Conservation (phyloP, 148 eudicot genomes). For the Rhododendron simsii region DNA sequence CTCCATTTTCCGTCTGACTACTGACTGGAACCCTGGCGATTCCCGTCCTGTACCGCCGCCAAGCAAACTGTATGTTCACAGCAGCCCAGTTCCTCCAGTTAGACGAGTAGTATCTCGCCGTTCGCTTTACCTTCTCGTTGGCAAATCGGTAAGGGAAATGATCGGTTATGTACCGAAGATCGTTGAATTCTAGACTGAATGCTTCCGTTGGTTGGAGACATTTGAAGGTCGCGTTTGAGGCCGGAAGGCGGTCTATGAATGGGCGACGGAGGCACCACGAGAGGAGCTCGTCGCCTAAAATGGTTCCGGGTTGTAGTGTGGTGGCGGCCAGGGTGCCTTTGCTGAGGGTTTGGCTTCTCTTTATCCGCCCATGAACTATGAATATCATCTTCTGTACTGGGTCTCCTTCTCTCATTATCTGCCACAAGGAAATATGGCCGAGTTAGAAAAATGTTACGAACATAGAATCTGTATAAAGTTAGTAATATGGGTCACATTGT, state of each 20-base stretch:
- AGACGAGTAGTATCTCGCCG: conserved; percentile 33
- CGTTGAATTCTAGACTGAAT: conserved; percentile 25
- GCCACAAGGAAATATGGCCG: neutral
- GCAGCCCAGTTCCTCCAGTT: conserved; percentile 51
- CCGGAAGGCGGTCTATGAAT: conserved; percentile 26
- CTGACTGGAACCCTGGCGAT: neutral
- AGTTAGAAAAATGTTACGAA: neutral
- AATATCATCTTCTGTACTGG: conserved; percentile 39
- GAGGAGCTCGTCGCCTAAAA: conserved; percentile 34
- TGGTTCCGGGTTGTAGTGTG: conserved; percentile 28
- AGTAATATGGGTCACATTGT: neutral
- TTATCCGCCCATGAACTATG: conserved; percentile 26
- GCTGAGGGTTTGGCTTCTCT: conserved; percentile 30
- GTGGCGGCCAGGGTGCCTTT: conserved; percentile 22
- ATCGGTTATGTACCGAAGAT: conserved; percentile 29
- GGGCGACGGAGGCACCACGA: conserved; percentile 42
- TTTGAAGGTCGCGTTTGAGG: conserved; percentile 32
- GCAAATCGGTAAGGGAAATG: conserved; percentile 35
- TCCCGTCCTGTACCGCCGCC: conserved; percentile 25
- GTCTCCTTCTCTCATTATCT: conserved; percentile 45
- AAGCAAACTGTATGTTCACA: conserved; percentile 37
- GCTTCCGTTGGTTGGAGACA: conserved; percentile 25
- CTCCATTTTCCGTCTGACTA: neutral
- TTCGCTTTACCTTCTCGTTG: conserved; percentile 25
- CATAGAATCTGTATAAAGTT: neutral